Evolutionary conservation across 1,284 basidiomycete species (phyloP).

Genomic region (Papiliotrema nemorosa): DNA sequence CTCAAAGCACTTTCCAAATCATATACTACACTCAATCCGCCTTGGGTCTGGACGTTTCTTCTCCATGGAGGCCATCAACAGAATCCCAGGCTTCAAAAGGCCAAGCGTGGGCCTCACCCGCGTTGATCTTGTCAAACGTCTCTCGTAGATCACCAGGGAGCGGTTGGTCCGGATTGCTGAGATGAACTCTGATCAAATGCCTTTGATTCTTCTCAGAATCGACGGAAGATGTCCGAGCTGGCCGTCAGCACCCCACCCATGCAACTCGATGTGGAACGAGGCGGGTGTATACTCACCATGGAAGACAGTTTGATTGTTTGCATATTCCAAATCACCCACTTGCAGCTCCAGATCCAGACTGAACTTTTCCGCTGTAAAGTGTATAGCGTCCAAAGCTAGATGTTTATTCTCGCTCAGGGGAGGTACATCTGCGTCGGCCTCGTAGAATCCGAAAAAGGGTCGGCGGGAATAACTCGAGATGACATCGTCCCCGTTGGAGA

Average conservation of each 20-base stretch:
- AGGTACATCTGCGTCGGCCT: slow-evolving; percentile 20
- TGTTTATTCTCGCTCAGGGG: slow-evolving; percentile 22
- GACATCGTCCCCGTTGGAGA: slow-evolving; percentile 12
- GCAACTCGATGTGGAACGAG: background rate
- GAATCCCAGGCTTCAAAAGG: slow-evolving; percentile 18
- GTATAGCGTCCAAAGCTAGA: slow-evolving; percentile 28
- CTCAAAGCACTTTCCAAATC: no score
- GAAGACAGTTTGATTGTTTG: slow-evolving; percentile 25
- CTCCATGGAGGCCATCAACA: no score
- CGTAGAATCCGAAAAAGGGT: slow-evolving; percentile 31
- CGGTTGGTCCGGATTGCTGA: slow-evolving; percentile 13
- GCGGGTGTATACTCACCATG: slow-evolving; percentile 16
- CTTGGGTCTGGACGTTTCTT: no score
- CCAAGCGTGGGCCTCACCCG: slow-evolving; percentile 7
- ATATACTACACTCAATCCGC: no score
- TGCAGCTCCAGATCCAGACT: slow-evolving; percentile 24
- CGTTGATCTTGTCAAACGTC: background rate
- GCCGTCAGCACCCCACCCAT: background rate
- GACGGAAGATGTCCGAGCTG: slow-evolving; percentile 16
- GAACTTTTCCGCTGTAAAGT: slow-evolving; percentile 27
- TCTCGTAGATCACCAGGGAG: slow-evolving; percentile 8
- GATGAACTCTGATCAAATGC: slow-evolving; percentile 20
- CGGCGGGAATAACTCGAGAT: slow-evolving; percentile 25
- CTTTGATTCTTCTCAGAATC: slow-evolving; percentile 18
- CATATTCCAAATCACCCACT: slow-evolving; percentile 29